Evolutionary conservation across 23 red algal genomes (phyloP), one percentile per base, ranked within the genome.

Genomic region (Gracilaria gracilis): DNA sequence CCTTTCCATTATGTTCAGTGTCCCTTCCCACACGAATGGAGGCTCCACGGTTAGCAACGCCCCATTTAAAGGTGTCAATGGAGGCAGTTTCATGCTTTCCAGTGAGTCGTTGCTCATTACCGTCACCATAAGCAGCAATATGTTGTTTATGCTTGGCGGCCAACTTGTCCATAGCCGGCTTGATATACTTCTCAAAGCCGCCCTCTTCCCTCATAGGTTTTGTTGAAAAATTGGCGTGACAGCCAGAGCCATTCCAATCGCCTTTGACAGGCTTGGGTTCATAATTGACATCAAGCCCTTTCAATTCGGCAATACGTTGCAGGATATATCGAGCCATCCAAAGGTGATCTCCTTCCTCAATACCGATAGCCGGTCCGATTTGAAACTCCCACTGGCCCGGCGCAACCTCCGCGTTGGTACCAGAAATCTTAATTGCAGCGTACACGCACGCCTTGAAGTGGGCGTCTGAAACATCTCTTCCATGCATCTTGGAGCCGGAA

Each of bases 221-320:
- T 62, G 97, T 99, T 11, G 97, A 99, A 77, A 99, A 99, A 57
- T 99, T 99, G 91, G 97, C 72, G 44, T 99, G 97, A 48, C 93
- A 95, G 4, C 97, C 97, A 39, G 97, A 89, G 14, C 97, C 97
- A 51, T 99, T 99, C 97, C 97, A 99, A 66, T 99, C 97, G 19
- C 97, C 96, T 54, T 89, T 88, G 70, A 98, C 69, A 13, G 96
- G 96, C 79, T 98, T 98, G 71, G 92, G 85, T 20, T 89, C 85
- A 28, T 89, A 88, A 69, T 90, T 88, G 31, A 98, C 82, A 54
- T 93, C 92, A 6, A 92, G 53, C 7, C 96, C 96, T 48, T 84
- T 77, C 70, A 72, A n/a, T 84, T 99, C 97, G 24, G 94, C 92
- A 57, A 99, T 91, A 54, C 97, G 85, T 59, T 91, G 51, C 44